Conservation (phyloP, 495 filamentous ascomycete genomes). For the Penicillium malachiteum region DNA sequence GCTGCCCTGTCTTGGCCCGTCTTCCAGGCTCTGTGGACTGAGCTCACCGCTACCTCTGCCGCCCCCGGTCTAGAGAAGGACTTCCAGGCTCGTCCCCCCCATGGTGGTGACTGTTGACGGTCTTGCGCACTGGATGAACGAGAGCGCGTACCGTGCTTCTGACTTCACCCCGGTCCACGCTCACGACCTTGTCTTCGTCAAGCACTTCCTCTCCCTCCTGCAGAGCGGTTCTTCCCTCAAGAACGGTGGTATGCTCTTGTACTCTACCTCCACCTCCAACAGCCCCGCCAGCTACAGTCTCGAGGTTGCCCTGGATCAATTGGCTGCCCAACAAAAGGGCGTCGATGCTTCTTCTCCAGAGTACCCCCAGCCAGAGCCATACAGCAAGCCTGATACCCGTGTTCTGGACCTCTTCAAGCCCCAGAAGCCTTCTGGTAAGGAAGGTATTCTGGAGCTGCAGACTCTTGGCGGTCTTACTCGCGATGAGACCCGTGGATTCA, state of each 20-base stretch:
- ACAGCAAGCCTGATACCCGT: slow-evolving; percentile 64
- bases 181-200: slow-evolving; percentile 75
- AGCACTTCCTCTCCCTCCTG: slow-evolving; percentile 72
- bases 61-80: slow-evolving; percentile 36
- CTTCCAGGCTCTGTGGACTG: slow-evolving; percentile 77
- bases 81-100: slow-evolving; percentile 64
- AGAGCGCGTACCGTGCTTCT: slow-evolving; percentile 68
- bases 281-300: slow-evolving; percentile 59
- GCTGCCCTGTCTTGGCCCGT: slow-evolving; percentile 74
- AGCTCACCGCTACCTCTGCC: slow-evolving; percentile 63
- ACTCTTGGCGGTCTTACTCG: slow-evolving; percentile 65
- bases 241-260: slow-evolving; percentile 78
- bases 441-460: slow-evolving; percentile 53
- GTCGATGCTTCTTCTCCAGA: slow-evolving; percentile 31
- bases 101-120: slow-evolving; percentile 77
- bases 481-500: slow-evolving; percentile 70
- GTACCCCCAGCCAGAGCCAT: slow-evolving; percentile 61
- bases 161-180: slow-evolving; percentile 76
- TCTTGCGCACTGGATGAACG: slow-evolving; percentile 73
- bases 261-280: slow-evolving; percentile 68
- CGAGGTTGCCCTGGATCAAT: slow-evolving; percentile 60
- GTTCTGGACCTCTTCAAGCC: slow-evolving; percentile 53
- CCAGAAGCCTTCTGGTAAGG: slow-evolving; percentile 24
- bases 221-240: slow-evolving; percentile 56
- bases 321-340: slow-evolving; percentile 41